Conservation (phyloP, 345 rosid genomes). For the Lepidium sativum region DNA sequence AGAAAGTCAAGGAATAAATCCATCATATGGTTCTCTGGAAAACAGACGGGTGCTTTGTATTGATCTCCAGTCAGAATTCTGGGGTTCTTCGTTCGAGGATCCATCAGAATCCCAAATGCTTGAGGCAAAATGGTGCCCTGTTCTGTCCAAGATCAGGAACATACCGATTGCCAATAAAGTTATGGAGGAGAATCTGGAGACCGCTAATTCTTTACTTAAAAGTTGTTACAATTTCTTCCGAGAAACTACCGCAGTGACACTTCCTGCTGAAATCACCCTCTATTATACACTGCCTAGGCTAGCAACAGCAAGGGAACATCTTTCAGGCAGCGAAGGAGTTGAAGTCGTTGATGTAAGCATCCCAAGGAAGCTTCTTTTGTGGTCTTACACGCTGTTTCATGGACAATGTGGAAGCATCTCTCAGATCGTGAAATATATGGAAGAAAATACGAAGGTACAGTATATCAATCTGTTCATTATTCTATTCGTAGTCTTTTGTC, state of each 20-base stretch:
- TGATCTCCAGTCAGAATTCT: constrained; percentile 59
- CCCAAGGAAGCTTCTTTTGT: constrained; percentile 89
- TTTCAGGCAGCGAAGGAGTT: constrained; percentile 52
- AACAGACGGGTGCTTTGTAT: constrained; percentile 49
- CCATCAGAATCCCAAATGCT: constrained; percentile 42
- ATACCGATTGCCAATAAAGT: constrained; percentile 43
- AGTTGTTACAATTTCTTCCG: constrained; percentile 73
- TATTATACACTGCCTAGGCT: constrained; percentile 47
- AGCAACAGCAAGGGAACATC: constrained; percentile 34
- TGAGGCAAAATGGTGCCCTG: constrained; percentile 61
- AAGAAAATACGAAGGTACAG: constrained; percentile 79
- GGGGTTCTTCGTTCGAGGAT: constrained; percentile 69
- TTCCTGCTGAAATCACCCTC: constrained; percentile 60
- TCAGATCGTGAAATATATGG: constrained; percentile 69
- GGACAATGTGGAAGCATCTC: constrained; percentile 74
- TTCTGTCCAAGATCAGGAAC: constrained; percentile 59
- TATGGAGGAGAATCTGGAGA: constrained; percentile 54
- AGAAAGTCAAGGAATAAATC: constrained; percentile 36
- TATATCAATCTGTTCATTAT: neutral
- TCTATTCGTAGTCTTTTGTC: neutral
- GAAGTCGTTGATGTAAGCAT: constrained; percentile 78
- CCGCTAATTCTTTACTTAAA: constrained; percentile 61
- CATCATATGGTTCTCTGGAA: constrained; percentile 36
- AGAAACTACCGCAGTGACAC: constrained; percentile 63
- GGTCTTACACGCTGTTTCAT: constrained; percentile 76